Conservation (phyloP, 2,329 filamentous ascomycete genomes). For the Talaromyces atroroseus region DNA sequence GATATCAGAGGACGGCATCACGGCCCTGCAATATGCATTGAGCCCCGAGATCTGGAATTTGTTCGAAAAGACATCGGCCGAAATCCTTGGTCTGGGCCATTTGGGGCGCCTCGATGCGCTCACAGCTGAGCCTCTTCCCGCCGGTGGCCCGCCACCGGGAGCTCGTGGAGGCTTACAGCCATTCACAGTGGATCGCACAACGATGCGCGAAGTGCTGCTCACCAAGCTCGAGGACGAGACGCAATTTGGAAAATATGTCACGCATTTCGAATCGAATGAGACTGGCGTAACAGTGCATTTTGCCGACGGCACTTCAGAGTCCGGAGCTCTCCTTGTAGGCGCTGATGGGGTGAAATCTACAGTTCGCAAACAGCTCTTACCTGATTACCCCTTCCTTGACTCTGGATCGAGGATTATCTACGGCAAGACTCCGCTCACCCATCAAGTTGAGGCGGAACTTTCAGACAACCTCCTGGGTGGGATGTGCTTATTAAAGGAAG, state of each 20-base stretch:
- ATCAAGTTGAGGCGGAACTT: conserved; percentile 12
- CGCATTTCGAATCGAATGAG: conserved; percentile 18
- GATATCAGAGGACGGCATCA: conserved; percentile 21
- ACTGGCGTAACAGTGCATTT: conserved; percentile 26
- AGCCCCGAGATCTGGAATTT: conserved; percentile 15
- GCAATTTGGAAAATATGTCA: conserved; percentile 27
- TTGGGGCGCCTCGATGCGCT: conserved; percentile 15
- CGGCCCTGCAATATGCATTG: conserved; percentile 16
- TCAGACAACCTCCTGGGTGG: conserved; percentile 13
- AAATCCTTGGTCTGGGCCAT: conserved; percentile 6
- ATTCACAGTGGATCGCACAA: conserved; percentile 28
- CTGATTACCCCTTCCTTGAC: conserved; percentile 31
- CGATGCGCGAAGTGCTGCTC: conserved; percentile 30
- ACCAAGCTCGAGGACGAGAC: conserved; percentile 25
- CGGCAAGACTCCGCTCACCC: conserved; percentile 32
- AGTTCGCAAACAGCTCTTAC: conserved; percentile 35
- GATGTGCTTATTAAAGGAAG: conserved; percentile 15
- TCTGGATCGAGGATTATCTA: conserved; percentile 36
- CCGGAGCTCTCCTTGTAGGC: conserved; percentile 33
- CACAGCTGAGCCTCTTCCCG: conserved; percentile 7
- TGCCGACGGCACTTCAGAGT: conserved; percentile 27
- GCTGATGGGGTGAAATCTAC: conserved; percentile 35
- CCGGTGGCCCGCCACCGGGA: conserved; percentile 12
- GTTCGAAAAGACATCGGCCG: conserved; percentile 19
- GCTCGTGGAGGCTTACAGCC: conserved; percentile 17